These are phyloP conservation scores for Ceratorhiza oryzae-sativae DNA, from an alignment of 1,284 basidiomycete genomes.

Conservation along the genomic window DNA sequence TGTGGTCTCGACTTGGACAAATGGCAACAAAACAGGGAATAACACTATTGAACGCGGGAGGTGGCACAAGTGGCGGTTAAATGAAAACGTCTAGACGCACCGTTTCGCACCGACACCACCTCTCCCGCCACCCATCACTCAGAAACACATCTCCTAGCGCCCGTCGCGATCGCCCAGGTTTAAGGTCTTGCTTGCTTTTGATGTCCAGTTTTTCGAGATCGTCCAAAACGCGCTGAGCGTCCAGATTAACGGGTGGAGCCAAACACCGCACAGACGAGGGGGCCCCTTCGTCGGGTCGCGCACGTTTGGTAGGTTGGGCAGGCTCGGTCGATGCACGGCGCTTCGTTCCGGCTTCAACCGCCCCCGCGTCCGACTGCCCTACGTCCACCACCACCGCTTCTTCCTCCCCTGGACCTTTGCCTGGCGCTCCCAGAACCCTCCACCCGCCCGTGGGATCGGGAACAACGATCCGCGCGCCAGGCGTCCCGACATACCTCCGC, in stretches of 20 bases:
- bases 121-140: constrained; percentile 69
- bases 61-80: constrained; percentile 26
- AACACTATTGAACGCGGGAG: no score
- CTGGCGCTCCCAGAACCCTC: constrained; percentile 44
- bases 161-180: neutral
- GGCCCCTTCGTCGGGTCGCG: constrained; percentile 15
- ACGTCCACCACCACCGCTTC: neutral
- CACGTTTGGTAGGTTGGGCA: constrained; percentile 45
- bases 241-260: constrained; percentile 40
- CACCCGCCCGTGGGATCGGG: constrained; percentile 51
- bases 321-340: constrained; percentile 46
- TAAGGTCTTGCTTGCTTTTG: neutral
- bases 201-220: neutral
- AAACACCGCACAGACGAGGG: constrained; percentile 20
- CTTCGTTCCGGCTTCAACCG: constrained; percentile 3
- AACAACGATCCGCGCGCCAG: constrained; percentile 67
- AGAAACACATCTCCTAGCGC: constrained; percentile 76
- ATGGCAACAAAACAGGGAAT: no score
- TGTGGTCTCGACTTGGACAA: no score
- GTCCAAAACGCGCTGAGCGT: constrained; percentile 42
- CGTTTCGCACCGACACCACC: constrained; percentile 73
- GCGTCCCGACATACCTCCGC: constrained; percentile 67
- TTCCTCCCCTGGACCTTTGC: constrained; percentile 37
- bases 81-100: constrained; percentile 50
- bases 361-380: no score